These are phyloP conservation scores for Didymella arachidicola DNA, from an alignment of 2,329 filamentous ascomycete species.

Conservation along the genomic window DNA sequence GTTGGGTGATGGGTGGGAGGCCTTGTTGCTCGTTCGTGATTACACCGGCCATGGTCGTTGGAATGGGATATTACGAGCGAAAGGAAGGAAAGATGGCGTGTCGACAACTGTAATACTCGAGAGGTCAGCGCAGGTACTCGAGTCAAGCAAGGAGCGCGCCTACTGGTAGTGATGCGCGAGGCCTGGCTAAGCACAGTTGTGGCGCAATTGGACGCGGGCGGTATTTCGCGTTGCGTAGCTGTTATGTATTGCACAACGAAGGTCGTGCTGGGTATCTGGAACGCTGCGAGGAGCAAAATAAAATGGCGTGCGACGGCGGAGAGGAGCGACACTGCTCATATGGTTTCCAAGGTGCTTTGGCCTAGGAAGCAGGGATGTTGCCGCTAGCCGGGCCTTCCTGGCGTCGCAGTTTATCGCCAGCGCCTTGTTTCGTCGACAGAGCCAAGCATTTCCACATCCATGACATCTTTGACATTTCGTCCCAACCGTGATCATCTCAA, in stretches of 20 bases:
- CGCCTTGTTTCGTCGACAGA: slow-evolving; percentile 15
- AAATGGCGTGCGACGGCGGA: background rate
- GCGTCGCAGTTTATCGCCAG: slow-evolving; percentile 9
- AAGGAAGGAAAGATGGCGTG: slow-evolving; percentile 4
- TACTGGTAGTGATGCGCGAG: slow-evolving; percentile 28
- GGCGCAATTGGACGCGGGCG: slow-evolving; percentile 2
- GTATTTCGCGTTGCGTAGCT: slow-evolving; percentile 1
- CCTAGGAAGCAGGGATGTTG: slow-evolving; percentile 11
- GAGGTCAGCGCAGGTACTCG: slow-evolving; percentile 25
- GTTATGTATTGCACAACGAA: background rate
- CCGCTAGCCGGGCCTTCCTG: slow-evolving; percentile 19
- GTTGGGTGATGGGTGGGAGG: background rate
- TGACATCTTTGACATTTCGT: slow-evolving; percentile 16
- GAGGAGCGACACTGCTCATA: slow-evolving; percentile 9
- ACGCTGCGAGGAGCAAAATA: background rate
- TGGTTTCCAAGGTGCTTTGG: slow-evolving; percentile 11
- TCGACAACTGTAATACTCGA: slow-evolving; percentile 9
- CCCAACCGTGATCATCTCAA: slow-evolving; percentile 6
- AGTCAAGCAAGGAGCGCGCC: slow-evolving; percentile 16
- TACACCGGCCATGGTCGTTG: slow-evolving; percentile 9
- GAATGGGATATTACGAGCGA: background rate
- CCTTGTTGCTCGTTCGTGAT: slow-evolving; percentile 20
- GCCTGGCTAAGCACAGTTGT: slow-evolving; percentile 15
- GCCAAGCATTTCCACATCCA: slow-evolving; percentile 18
- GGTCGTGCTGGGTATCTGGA: slow-evolving; percentile 7